Base-by-base conservation (phyloP, 129 eudicot species). In the Dittrichia graveolens region DNA sequence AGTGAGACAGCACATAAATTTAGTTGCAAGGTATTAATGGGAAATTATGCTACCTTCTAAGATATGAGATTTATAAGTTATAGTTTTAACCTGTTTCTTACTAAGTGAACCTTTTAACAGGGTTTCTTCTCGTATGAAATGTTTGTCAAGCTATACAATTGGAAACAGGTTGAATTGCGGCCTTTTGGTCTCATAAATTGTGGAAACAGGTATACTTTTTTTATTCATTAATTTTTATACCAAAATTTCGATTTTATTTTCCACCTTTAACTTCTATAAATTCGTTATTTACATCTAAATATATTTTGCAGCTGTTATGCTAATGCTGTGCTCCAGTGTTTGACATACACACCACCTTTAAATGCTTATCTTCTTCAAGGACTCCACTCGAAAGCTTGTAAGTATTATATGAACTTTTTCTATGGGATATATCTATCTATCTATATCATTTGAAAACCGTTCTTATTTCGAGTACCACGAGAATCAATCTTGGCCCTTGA, bases 251-350 rank as follows among this genome's bases (percentile, higher is more conserved):
- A 31, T 16, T 3, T 35, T 44, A 40, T 41, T 18, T 38, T 40
- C 14, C 31, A 8, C 38, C 34, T 60, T 69, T 3, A 14, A 69
- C 4, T 60, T 48, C 38, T 60, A 49, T 42, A 4, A 39, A 14
- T 61, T 78, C 2, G 12, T 31, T 57, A 31, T 7, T 48, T 13
- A 66, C 48, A 46, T 15, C 35, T 68, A 40, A 52, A 53, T 69
- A 53, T 69, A 7, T 78, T 46, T n/a, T 90, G 83, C 92, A 94
- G 99, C 80, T 94, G 99, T 56, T 94, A 90, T 65, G 99, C 99
- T 15, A 94, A 94, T 88, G 97, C 90, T 18, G 96, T 94, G 70
- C 96, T 94, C 12, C 97, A 94, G 77, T 94, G 99, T 74, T 79
- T 94, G 84, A 79, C 85, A 77, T 91, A 84, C 81, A 94, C 99